These are phyloP conservation scores for Termitomyces sp. DNA, from an alignment of 768 basidiomycete genomes.

Conservation along the genomic window DNA sequence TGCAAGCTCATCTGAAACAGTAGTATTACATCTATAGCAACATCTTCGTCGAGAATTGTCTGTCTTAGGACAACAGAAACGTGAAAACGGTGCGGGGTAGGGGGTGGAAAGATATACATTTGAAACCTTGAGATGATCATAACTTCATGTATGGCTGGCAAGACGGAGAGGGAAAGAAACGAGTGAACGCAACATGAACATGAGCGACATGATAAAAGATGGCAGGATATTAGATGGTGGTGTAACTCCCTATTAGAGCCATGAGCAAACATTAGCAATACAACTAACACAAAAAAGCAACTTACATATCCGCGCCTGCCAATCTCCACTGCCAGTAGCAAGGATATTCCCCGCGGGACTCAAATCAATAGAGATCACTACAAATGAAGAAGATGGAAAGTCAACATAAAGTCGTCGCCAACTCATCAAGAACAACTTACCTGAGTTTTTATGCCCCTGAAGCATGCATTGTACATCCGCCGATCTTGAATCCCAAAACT, in stretches of 20 bases:
- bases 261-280: neutral
- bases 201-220: neutral
- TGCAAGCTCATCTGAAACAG: neutral
- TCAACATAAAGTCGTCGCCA: neutral
- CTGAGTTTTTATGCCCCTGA: conserved; percentile 63
- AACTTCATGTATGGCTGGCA: conserved; percentile 1
- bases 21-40: neutral
- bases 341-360: conserved; percentile 39
- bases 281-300: conserved; percentile 4
- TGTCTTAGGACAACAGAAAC: neutral
- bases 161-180: neutral
- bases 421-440: conserved; percentile 25
- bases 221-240: conserved; percentile 4
- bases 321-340: conserved; percentile 52
- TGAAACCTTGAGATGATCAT: neutral
- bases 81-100: neutral
- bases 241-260: conserved; percentile 13
- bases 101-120: neutral
- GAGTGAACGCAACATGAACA: neutral
- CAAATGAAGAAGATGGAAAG: neutral
- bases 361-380: conserved; percentile 47
- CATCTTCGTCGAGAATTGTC: neutral
- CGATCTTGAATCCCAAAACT: conserved; percentile 83
- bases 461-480: conserved; percentile 88
- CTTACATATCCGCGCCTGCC: conserved; percentile 51